Conservation (phyloP, 2,329 filamentous ascomycete genomes). For the Pseudocercospora musae region DNA sequence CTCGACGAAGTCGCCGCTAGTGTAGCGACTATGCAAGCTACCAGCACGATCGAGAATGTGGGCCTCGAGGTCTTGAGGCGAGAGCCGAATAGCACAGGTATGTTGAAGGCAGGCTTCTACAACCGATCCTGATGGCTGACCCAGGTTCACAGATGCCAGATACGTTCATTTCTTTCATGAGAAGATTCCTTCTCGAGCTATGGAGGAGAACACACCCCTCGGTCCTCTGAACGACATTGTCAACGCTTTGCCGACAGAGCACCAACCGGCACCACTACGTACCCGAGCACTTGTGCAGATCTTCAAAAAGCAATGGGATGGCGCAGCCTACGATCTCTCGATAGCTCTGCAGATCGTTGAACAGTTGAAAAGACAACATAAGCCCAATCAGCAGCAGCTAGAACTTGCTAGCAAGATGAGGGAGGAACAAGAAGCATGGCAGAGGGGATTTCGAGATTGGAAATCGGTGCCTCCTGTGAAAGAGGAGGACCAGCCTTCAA, state of each 20-base stretch:
- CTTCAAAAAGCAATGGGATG: constrained; percentile 71
- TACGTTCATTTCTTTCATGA: constrained; percentile 94
- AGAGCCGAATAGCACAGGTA: constrained; percentile 55
- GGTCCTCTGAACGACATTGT: constrained; percentile 67
- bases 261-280: constrained; percentile 64
- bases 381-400: constrained; percentile 48
- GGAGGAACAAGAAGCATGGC: constrained; percentile 37
- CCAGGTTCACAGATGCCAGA: constrained; percentile 58
- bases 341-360: constrained; percentile 59
- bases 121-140: constrained; percentile 4
- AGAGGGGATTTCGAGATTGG: constrained; percentile 44
- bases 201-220: constrained; percentile 69
- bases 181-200: constrained; percentile 73
- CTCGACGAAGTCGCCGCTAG: constrained; percentile 81
- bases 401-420: constrained; percentile 50
- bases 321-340: constrained; percentile 68
- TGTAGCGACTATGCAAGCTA: constrained; percentile 78
- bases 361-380: constrained; percentile 41
- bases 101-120: not conserved
- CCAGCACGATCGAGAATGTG: constrained; percentile 73
- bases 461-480: constrained; percentile 51
- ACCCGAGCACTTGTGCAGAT: constrained; percentile 71
- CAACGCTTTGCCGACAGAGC: constrained; percentile 58
- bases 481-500: constrained; percentile 68
- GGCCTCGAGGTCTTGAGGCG: constrained; percentile 69